Base-by-base conservation (phyloP, 2,329 filamentous ascomycete genomes). In the Ophiostoma pallidulum region DNA sequence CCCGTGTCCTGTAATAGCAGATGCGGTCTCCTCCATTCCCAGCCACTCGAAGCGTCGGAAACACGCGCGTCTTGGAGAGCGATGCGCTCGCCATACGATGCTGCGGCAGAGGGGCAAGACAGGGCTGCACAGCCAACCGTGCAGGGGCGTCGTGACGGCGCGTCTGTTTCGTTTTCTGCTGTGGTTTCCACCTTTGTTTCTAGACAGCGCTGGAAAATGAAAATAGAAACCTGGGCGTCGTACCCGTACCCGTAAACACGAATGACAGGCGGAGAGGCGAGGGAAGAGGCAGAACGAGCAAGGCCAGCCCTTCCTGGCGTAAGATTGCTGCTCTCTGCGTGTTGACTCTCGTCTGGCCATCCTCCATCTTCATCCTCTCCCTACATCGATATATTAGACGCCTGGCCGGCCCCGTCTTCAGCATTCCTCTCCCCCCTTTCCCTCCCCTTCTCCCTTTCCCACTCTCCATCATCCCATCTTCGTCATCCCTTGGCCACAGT, bases 31-130 rank as follows among this genome's bases (percentile, higher is more conserved):
- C 20, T 10, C 18, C 32, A 24, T 28, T 14, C 22, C 14, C 35
- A 53, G 51, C 58, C 59, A 59, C 42, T 56, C 59, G 32, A 56
- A 57, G 48, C 51, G 49, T 45, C 12, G 33, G 53, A 51, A 50
- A 47, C 52, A 50, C 49, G 33, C 46, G 47, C 45, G 47, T 52
- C 54, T 43, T 55, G 56, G 48, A 36, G 16, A 33, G 47, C 47
- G 43, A 44, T 47, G 48, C 44, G 51, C 44, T 64, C 55, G 67
- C 70, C 59, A 77, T n/a, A n/a, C n/a, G n/a, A n/a, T 16, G 38
- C 22, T 31, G 39, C 29, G 78, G 70, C 80, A 78, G 70, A 78
- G 80, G 71, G 78, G 77, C 73, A 84, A 86, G 78, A 31, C 14
- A 35, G 28, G 13, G 28, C 28, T 31, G 8, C 28, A 8, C n/a